Conservation (phyloP, 164 flowering plant genomes). For the Akebia trifoliata region DNA sequence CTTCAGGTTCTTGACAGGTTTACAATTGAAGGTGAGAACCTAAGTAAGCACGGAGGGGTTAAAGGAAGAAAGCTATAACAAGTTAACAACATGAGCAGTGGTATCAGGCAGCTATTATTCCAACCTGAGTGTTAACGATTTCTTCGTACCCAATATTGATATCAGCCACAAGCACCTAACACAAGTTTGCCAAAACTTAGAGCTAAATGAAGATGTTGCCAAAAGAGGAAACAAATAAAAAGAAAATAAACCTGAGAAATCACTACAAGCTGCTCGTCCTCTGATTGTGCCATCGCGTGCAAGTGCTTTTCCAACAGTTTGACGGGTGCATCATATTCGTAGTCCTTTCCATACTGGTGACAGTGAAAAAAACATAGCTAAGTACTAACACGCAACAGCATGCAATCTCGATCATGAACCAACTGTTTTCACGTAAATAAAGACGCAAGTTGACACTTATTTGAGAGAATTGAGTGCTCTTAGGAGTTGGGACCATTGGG, state of each 20-base stretch:
- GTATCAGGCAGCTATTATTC: not conserved
- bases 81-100: not conserved
- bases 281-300: constrained; percentile 71
- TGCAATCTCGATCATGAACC: not conserved
- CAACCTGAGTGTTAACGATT: constrained; percentile 87
- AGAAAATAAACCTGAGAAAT: constrained; percentile 69
- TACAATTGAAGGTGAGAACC: constrained; percentile 47
- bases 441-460: not conserved
- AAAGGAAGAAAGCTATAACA: not conserved
- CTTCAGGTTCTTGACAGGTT: constrained; percentile 79
- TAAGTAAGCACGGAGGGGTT: not conserved
- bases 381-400: not conserved
- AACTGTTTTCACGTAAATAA: too few relatives aligned
- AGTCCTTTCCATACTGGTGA: constrained; percentile 78
- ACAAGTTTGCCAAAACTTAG: constrained; percentile 10
- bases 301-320: constrained; percentile 79
- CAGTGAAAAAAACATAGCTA: constrained; percentile 1
- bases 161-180: constrained; percentile 82
- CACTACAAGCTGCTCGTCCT: constrained; percentile 83
- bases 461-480: not conserved
- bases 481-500: not conserved
- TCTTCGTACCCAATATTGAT: constrained; percentile 90
- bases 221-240: not conserved
- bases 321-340: constrained; percentile 82
- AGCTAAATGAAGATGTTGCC: not conserved